phyloP scores from a whole-genome alignment of 257 asterid species.

The Solanum chaucha region DNA sequence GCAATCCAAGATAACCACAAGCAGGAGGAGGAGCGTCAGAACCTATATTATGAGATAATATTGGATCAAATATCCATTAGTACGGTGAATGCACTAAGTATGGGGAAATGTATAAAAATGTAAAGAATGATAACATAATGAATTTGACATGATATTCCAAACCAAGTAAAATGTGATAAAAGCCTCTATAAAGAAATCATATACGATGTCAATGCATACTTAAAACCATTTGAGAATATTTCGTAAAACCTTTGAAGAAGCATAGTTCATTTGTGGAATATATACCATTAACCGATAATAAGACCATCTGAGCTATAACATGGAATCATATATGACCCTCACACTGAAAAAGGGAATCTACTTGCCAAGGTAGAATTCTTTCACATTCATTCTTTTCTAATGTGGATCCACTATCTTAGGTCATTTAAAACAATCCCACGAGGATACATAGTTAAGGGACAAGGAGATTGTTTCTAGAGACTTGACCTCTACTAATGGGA shows the following conservation, averaged over 20 bases:
- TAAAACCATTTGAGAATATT: background rate
- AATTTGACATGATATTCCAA: background rate
- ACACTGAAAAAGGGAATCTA: background rate
- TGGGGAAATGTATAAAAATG: background rate
- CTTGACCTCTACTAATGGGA: background rate
- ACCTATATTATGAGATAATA: background rate
- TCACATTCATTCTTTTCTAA: background rate
- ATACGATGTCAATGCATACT: background rate
- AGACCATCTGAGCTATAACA: background rate
- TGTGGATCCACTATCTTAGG: background rate
- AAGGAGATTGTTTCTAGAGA: background rate
- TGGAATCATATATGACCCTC: background rate
- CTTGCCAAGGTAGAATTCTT: background rate
- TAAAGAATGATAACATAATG: background rate
- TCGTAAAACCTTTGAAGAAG: background rate
- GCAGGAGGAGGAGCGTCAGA: background rate
- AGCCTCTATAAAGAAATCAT: background rate
- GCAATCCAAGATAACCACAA: background rate
- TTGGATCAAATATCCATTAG: background rate
- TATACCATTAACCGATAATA: no score
- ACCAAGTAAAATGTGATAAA: background rate
- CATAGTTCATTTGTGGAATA: background rate
- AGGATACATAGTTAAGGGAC: background rate
- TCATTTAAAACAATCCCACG: background rate
- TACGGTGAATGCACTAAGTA: background rate